These are phyloP conservation scores for Prunus mume DNA, from an alignment of 306 rosid species.

Conservation along the genomic window DNA sequence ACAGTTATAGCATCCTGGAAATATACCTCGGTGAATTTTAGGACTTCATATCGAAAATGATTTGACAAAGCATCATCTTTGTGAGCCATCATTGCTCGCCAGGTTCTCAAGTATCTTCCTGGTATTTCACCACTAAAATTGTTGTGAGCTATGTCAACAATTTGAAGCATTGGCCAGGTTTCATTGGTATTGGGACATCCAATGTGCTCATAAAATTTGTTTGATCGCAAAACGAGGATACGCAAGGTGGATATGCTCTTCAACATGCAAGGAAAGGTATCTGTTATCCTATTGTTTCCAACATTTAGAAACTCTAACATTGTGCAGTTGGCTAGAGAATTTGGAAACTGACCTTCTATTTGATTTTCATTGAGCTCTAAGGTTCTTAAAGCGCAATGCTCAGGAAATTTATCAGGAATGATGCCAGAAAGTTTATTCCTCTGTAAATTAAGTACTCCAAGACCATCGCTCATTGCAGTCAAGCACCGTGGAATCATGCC, in stretches of 20 bases:
- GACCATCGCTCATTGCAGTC: not conserved
- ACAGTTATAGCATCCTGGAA: slow-evolving; percentile 34
- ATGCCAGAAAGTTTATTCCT: slow-evolving; percentile 16
- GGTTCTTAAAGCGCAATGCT: slow-evolving; percentile 6
- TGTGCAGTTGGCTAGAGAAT: slow-evolving; percentile 20
- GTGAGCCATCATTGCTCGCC: slow-evolving; percentile 42
- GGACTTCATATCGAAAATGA: slow-evolving; percentile 36
- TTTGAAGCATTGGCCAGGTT: slow-evolving; percentile 36
- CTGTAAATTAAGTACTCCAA: slow-evolving; percentile 26
- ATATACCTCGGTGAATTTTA: not conserved
- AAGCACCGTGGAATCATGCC: slow-evolving; percentile 26
- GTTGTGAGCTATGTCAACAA: slow-evolving; percentile 46
- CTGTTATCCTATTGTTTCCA: slow-evolving; percentile 26
- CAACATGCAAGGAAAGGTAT: slow-evolving; percentile 21
- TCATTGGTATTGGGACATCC: not conserved
- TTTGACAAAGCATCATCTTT: slow-evolving; percentile 11
- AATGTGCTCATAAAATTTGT: slow-evolving; percentile 12
- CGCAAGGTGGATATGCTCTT: slow-evolving; percentile 22
- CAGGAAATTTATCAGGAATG: slow-evolving; percentile 21
- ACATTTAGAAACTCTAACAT: slow-evolving; percentile 31
- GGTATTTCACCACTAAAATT: slow-evolving; percentile 35
- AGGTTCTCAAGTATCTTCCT: slow-evolving; percentile 19
- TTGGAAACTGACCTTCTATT: slow-evolving; percentile 19
- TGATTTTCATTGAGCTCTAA: slow-evolving; percentile 28
- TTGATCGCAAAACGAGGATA: slow-evolving; percentile 30